phyloP scores from a whole-genome alignment of 768 basidiomycete species.

The Cytidiella melzeri region DNA sequence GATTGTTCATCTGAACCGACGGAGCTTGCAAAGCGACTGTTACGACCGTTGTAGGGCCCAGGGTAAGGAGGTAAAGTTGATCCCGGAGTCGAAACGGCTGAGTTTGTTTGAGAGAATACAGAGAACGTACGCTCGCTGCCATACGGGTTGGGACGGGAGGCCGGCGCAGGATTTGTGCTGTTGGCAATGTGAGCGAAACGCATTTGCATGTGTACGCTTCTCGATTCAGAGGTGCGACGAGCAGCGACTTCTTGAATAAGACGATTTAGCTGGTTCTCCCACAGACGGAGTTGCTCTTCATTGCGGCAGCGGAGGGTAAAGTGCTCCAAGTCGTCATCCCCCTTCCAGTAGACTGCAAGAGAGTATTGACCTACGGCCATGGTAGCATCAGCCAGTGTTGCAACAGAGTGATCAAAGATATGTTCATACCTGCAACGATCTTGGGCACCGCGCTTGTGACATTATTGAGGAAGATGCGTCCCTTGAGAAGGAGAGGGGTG shows the following conservation, averaged over 20 bases:
- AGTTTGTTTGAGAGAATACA: slow-evolving; percentile 19
- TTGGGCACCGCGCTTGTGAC: slow-evolving; percentile 79
- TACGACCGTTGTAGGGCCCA: slow-evolving; percentile 5
- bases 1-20: slow-evolving; percentile 17
- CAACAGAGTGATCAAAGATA: slow-evolving; percentile 25
- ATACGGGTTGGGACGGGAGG: slow-evolving; percentile 26
- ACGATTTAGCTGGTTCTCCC: slow-evolving; percentile 86
- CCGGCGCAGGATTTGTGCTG: slow-evolving; percentile 38
- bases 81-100: slow-evolving; percentile 19
- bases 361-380: slow-evolving; percentile 51
- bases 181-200: slow-evolving; percentile 41
- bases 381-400: slow-evolving; percentile 1
- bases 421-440: slow-evolving; percentile 46
- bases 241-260: slow-evolving; percentile 75
- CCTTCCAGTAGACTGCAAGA: slow-evolving; percentile 91
- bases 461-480: slow-evolving; percentile 95
- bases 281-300: slow-evolving; percentile 88
- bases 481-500: slow-evolving; percentile 84
- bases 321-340: slow-evolving; percentile 87
- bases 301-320: slow-evolving; percentile 91
- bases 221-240: slow-evolving; percentile 56
- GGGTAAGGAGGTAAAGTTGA: slow-evolving; percentile 11
- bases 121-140: slow-evolving; percentile 17
- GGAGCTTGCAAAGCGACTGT: slow-evolving; percentile 19
- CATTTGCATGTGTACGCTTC: slow-evolving; percentile 43